Evolutionary conservation across 1,139 yeast species (phyloP), one percentile per base, ranked within the genome.

Genomic region (Saccharomyces hybrid): DNA sequence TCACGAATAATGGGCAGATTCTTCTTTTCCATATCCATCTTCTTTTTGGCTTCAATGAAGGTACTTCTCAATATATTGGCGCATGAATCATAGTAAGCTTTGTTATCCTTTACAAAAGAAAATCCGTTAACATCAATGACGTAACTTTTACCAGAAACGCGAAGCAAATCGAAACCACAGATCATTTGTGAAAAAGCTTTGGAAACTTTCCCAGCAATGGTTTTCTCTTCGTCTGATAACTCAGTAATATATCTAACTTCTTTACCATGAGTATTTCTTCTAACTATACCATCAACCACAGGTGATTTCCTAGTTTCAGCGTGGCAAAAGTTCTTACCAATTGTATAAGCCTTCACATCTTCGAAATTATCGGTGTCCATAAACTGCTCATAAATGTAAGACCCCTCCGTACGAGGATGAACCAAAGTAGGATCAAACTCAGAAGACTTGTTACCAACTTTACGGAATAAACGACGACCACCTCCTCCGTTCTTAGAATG

Each of bases 261-360:
- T 69, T 95, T 95, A 52, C 99, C 99, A 64, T 91, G 96, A 1
- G 99, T 91, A 68, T 95, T 95, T 70, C 99, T 81, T 67, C 98
- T 80, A 27, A 95, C 99, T 55, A 95, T 88, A 51, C 99, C 99
- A 73, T 95, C 99, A 14, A 95, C 99, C 2, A 95, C 99, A 0
- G 99, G 99, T 0, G 97, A 90, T 69, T 95, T 95, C 65, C 99
- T 80, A 0, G 99, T 95, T 68, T 95, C 99, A 0, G 99, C 99
- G 70, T 95, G 99, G 67, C 99, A 93, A 67, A 80, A 95, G 27
- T 76, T 75, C 3, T 86, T 83, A 1, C 99, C 99, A 2, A 95
- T 98, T 1, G 99, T 95, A 69, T 95, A 95, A 0, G 99, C 99
- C 71, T 95, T 95, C 59, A 95, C 99, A 71, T 95, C 99, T 72